A percentile compares a stretch with the other conserved stretches of the same genome.
phyloP scores from a whole-genome alignment of 2,329 filamentous ascomycete genomes.

The Grosmannia serpens region DNA sequence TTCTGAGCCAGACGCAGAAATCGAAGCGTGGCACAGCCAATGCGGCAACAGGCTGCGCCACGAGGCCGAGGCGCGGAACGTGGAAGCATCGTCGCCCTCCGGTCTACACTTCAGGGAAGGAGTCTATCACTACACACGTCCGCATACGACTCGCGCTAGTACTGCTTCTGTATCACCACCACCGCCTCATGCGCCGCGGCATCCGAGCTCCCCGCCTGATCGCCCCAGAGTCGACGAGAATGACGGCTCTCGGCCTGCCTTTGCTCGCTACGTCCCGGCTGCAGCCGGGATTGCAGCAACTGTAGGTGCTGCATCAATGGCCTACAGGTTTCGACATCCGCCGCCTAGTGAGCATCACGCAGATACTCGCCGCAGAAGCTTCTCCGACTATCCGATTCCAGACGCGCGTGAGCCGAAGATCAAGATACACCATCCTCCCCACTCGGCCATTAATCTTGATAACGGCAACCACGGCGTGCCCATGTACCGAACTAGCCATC shows the following conservation, averaged over 20 bases:
- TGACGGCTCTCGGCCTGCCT: constrained; percentile 29
- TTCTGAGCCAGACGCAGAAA: constrained; percentile 59
- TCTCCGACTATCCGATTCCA: constrained; percentile 36
- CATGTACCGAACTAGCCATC: constrained; percentile 37
- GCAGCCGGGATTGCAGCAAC: constrained; percentile 4
- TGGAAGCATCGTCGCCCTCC: constrained; percentile 18
- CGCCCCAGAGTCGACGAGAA: constrained; percentile 15
- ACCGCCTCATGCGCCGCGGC: neutral
- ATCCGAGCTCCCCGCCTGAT: neutral
- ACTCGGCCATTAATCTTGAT: constrained; percentile 21
- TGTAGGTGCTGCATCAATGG: constrained; percentile 14
- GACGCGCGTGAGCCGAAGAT: constrained; percentile 14
- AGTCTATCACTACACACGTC: constrained; percentile 19
- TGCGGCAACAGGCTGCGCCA: constrained; percentile 60
- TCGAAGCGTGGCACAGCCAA: constrained; percentile 73
- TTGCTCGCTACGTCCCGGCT: constrained; percentile 21
- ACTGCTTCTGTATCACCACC: neutral
- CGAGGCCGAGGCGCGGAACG: constrained; percentile 35
- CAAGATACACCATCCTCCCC: constrained; percentile 6
- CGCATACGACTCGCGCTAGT: constrained; percentile 10
- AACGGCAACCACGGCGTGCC: constrained; percentile 18
- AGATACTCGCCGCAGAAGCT: constrained; percentile 32
- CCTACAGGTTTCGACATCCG: constrained; percentile 21
- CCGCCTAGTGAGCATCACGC: constrained; percentile 24
- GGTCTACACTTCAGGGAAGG: constrained; percentile 17